phyloP scores from a whole-genome alignment of 768 basidiomycete species.

The Pleurotus tuber-regium region DNA sequence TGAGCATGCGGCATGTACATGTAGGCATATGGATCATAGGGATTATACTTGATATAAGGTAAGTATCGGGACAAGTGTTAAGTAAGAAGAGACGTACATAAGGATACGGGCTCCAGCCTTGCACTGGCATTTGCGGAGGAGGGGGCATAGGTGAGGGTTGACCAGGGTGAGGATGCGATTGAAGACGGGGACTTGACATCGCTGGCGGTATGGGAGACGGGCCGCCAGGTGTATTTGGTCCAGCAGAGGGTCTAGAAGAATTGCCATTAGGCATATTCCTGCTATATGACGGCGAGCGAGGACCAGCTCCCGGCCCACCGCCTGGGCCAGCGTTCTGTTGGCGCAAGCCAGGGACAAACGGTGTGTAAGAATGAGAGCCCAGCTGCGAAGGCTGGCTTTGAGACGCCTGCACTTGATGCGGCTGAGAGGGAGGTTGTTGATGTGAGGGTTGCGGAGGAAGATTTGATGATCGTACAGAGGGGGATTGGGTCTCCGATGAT shows the following conservation, averaged over 20 bases:
- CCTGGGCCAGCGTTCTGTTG: slow-evolving; percentile 47
- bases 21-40: slow-evolving; percentile 3
- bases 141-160: slow-evolving; percentile 53
- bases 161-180: slow-evolving; percentile 52
- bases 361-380: slow-evolving; percentile 40
- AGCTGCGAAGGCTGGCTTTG: slow-evolving; percentile 41
- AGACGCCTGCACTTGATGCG: slow-evolving; percentile 29
- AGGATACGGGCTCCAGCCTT: slow-evolving; percentile 42
- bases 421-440: slow-evolving; percentile 30
- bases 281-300: slow-evolving; percentile 65
- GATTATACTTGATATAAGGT: slow-evolving; percentile 10
- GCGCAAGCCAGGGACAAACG: slow-evolving; percentile 46
- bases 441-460: slow-evolving; percentile 47
- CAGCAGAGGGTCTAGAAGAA: slow-evolving; percentile 53
- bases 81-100: slow-evolving; percentile 46
- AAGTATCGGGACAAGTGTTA: neutral
- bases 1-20: slow-evolving; percentile 5
- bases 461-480: slow-evolving; percentile 50
- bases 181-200: slow-evolving; percentile 69
- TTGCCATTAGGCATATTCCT: slow-evolving; percentile 63
- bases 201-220: slow-evolving; percentile 47
- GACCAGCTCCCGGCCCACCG: slow-evolving; percentile 25
- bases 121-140: slow-evolving; percentile 34
- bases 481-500: slow-evolving; percentile 55
- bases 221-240: slow-evolving; percentile 47